Evolutionary conservation across 169 alveolate genomes (phyloP), one percentile per base, ranked within the genome.

Genomic region (Ichthyophthirius multifiliis): DNA sequence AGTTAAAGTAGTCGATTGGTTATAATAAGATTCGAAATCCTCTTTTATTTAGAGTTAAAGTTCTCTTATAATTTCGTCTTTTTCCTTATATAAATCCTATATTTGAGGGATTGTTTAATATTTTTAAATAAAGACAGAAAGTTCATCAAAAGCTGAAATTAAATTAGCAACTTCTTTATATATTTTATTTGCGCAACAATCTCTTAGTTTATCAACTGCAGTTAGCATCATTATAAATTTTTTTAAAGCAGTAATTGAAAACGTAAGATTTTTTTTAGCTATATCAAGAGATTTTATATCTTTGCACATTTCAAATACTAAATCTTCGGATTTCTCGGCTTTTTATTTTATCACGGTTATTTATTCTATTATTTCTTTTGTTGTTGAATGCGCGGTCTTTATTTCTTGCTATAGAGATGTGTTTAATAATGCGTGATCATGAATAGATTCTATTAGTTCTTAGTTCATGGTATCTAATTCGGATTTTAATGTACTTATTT

Each of bases 221-320:
- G 90, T 91, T 39, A 88, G 64, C 83, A 90, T 77, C 95, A 90
- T 93, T 18, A 78, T 85, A 64, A 93, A 82, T 74, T 90, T 75
- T 76, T 93, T 93, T 15, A 93, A 65, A 5, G 96, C 87, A 13
- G 91, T 84, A 16, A 93, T 88, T 1, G 93, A 67, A 44, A 83
- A 76, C n/a, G 92, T 85, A 5, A 93, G 79, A 65, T 93, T 93
- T 34, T 78, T 83, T 83, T 93, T 93, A 37, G 95, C 96, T 76
- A 63, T 74, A 46, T 90, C 95, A 16, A 89, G 84, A 41, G 76
- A 78, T 67, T 90, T 78, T 10, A 90, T 93, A 16, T 90, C 95
- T 43, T 88, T 78, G 75, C 96, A 93, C 45, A 89, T 90, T 18
- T 88, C 83, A 43, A 85, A 75, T 27, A 93, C 95, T 82, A 89